phyloP scores from a whole-genome alignment of 257 asterid genomes.

The Cynanchum wilfordii region DNA sequence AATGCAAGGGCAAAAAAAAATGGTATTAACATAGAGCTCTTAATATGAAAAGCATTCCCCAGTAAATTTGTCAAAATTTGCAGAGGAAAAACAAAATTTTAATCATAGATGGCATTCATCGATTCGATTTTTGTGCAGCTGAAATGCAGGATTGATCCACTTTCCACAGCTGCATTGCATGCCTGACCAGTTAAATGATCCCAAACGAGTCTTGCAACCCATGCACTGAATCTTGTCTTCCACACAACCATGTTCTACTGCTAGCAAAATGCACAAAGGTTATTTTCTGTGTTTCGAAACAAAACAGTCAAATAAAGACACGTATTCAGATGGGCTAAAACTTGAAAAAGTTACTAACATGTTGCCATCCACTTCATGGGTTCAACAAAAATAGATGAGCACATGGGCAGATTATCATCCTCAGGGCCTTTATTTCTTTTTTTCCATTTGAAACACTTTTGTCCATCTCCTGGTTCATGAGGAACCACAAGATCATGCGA shows the following conservation, averaged over 20 bases:
- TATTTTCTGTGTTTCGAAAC: background rate
- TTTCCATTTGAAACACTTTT: constrained; percentile 64
- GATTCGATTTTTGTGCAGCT: constrained; percentile 79
- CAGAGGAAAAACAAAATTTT: background rate
- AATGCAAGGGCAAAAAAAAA: no score
- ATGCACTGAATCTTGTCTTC: constrained; percentile 74
- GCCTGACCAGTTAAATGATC: constrained; percentile 89
- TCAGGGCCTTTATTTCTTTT: constrained; percentile 33
- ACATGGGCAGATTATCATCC: constrained; percentile 39
- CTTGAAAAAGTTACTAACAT: constrained; percentile 28
- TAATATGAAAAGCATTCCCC: no score
- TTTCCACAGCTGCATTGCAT: constrained; percentile 94
- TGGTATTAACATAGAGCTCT: no score
- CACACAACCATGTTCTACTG: constrained; percentile 73
- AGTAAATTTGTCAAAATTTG: no score
- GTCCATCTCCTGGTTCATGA: constrained; percentile 73
- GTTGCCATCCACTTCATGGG: constrained; percentile 97
- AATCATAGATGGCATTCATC: constrained; percentile 46
- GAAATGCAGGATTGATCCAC: constrained; percentile 93
- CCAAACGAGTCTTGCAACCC: constrained; percentile 81
- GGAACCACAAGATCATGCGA: constrained; percentile 55
- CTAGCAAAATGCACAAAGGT: constrained; percentile 16
- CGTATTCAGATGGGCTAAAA: background rate
- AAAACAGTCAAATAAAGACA: constrained; percentile 1
- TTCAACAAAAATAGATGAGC: constrained; percentile 89